A percentile compares a stretch with the other conserved stretches of the same genome.
Evolutionary conservation across 106 monocot species (phyloP).

Genomic region (Ottelia alismoides): DNA sequence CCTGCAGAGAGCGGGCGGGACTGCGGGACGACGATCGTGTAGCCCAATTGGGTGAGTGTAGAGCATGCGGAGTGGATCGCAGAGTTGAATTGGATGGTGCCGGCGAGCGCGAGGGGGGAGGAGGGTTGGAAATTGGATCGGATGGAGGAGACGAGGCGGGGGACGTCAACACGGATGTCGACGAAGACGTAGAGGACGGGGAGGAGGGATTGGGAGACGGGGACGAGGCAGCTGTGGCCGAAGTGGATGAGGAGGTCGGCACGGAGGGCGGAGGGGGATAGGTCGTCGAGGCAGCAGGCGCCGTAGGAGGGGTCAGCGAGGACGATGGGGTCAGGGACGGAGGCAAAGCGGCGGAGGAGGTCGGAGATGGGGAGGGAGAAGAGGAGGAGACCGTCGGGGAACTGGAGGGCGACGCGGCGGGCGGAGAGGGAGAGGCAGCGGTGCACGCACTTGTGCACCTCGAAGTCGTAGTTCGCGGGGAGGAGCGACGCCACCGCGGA

Average conservation of each 20-base stretch:
- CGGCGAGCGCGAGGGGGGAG: constrained; percentile 44
- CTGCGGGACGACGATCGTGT: constrained; percentile 59
- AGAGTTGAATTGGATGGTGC: constrained; percentile 81
- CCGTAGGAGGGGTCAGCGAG: constrained; percentile 97
- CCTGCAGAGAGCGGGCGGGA: constrained; percentile 85
- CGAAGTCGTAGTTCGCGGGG: constrained; percentile 88
- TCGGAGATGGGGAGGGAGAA: constrained; percentile 81
- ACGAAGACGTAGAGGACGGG: constrained; percentile 88
- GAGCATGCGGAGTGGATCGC: constrained; percentile 52
- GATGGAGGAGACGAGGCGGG: constrained; percentile 34
- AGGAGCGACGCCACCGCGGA: constrained; percentile 75
- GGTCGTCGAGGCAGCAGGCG: constrained; percentile 90
- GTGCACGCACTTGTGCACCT: constrained; percentile 89
- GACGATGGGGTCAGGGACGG: constrained; percentile 40
- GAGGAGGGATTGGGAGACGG: constrained; percentile 49
- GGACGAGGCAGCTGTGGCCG: constrained; percentile 92
- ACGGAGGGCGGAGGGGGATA: constrained; percentile 45
- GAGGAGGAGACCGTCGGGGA: constrained; percentile 96
- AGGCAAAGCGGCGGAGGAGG: constrained; percentile 46
- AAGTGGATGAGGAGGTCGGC: constrained; percentile 89
- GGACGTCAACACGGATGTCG: constrained; percentile 54
- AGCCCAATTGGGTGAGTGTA: constrained; percentile 23
- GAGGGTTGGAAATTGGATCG: constrained; percentile 18
- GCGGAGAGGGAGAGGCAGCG: constrained; percentile 53
- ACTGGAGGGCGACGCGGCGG: constrained; percentile 64